Base-by-base conservation (phyloP, 2,329 filamentous ascomycete genomes). In the Colletotrichum destructivum region DNA sequence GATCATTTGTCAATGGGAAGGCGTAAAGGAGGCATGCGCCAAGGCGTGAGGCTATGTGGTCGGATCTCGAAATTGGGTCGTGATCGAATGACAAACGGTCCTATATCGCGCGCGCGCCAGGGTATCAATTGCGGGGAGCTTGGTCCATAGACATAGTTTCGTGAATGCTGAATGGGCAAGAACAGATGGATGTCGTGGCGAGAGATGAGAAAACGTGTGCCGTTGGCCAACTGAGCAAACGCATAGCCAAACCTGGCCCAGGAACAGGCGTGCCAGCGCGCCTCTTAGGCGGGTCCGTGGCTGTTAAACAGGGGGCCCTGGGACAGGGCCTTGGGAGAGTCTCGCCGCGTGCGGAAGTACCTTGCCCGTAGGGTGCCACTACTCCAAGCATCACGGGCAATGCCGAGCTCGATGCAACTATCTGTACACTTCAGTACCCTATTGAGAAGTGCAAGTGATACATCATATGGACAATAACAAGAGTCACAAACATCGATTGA, bases 11-110 rank as follows among this genome's bases (percentile, higher is more conserved):
- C 57, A 71, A 42, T 54, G 56, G 38, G 51, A 40, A 35, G 44
- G 61, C 55, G 66, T 66, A 72, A 66, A 65, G 70, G 67, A 63
- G 66, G 52, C 70, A 66, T 72, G 67, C 70, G 70, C 67, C 70
- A 26, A 46, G 67, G 70, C 49, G n/a, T 38, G 23, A 23, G 26
- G 40, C 21, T 57, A 26, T 66, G 62, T 72, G 52, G 61, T 70
- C 60, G 67, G 49, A 51, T 62, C 54, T 69, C 47, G 15, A 44
- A 16, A 38, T 26, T 44, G 13, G 60, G 31, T 64, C 42, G 47
- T 63, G 8, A 64, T 64, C 54, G 66, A 56, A 54, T 60, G 54
- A 69, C 40, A n/a, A 26, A 60, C 11, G 23, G 21, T 67, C 69
- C 66, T 69, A 42, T 55, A 18, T 61, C 69, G 66, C 35, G 35